Percentiles rank a stretch among this genome's conserved stretches.
These are phyloP conservation scores for Urochloa ruziziensis DNA, from an alignment of 176 grass and related monocot genomes.

Conservation along the genomic window DNA sequence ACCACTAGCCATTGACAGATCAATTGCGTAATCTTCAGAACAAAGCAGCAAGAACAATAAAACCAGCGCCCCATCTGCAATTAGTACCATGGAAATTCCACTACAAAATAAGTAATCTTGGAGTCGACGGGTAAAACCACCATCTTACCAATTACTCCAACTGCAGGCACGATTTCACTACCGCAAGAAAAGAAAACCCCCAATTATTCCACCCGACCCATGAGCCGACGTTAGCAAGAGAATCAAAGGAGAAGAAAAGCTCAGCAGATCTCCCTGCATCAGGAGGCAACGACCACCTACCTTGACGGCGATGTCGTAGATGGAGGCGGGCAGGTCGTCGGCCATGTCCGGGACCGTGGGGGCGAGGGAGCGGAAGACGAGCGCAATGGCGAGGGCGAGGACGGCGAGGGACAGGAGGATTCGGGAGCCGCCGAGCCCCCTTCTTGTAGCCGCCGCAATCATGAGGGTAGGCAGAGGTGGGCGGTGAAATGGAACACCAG, in stretches of 20 bases:
- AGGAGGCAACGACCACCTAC: not conserved
- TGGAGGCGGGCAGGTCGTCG: slow-evolving; percentile 38
- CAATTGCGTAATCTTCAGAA: not conserved
- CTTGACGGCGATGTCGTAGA: slow-evolving; percentile 61
- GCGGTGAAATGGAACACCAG: not conserved
- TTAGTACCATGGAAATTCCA: not conserved
- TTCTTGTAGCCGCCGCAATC: not conserved
- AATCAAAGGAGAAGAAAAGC: not conserved
- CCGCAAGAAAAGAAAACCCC: not conserved
- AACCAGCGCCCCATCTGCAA: no score
- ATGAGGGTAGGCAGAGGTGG: not conserved
- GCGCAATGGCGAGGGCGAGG: not conserved
- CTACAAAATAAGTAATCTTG: not conserved
- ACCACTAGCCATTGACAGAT: not conserved
- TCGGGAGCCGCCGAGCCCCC: not conserved
- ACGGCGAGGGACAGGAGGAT: slow-evolving; percentile 1
- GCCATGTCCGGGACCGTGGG: slow-evolving; percentile 29
- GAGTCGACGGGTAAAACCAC: not conserved
- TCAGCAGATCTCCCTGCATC: not conserved
- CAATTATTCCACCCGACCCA: not conserved
- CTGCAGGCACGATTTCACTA: not conserved
- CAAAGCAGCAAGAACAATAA: not conserved
- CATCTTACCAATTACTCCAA: not conserved
- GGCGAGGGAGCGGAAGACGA: not conserved
- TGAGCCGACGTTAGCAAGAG: no score